Base-by-base conservation (phyloP, 495 filamentous ascomycete species). In the Neurospora sp. region DNA sequence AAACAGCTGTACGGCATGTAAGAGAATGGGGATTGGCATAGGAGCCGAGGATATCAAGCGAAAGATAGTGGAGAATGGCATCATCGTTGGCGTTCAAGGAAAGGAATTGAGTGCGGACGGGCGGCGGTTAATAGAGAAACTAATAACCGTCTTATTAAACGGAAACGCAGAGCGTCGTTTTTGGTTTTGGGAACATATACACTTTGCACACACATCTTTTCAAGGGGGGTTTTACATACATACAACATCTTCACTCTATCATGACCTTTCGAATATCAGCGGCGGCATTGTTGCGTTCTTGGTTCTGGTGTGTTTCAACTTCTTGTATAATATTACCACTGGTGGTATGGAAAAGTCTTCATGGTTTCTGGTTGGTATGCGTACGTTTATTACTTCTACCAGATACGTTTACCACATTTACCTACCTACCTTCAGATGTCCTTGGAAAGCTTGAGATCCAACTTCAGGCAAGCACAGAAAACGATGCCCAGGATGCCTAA, bases 1-100 rank as follows among this genome's bases (percentile, higher is more conserved):
- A 37, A 65, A 65, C 27, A 73, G 77, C 5, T 31, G 20, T 59
- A 59, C 48, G 48, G 48, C 48, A 27, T 79, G 70, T 68, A 80
- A 7, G 73, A 74, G 11, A 76, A 73, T 22, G 53, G 22, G 22
- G 22, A 31, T 16, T 14, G 53, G 53, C 27, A 65, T 31, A 65
- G 27, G 22, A 37, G 31, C 27, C 12, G 53, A 65, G 53, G 22
- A 16, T 31, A 65, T 65, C 27, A 4, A 65, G 53, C 14, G 53
- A 65, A 35, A 65, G 53, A 65, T 14, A 61, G 72, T 35, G 41
- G 75, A 70, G 70, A 44, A 71, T 72, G 68, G 70, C 65, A 53
- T 35, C 8, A 71, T 42, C 70, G 59, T 71, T 48, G 70, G 70
- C 70, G 70, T 71, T 71, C 48, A 48, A 71, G 48, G 18, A n/a